These are phyloP conservation scores for Penicillium fimorum DNA, from an alignment of 495 filamentous ascomycete genomes.

Conservation along the genomic window DNA sequence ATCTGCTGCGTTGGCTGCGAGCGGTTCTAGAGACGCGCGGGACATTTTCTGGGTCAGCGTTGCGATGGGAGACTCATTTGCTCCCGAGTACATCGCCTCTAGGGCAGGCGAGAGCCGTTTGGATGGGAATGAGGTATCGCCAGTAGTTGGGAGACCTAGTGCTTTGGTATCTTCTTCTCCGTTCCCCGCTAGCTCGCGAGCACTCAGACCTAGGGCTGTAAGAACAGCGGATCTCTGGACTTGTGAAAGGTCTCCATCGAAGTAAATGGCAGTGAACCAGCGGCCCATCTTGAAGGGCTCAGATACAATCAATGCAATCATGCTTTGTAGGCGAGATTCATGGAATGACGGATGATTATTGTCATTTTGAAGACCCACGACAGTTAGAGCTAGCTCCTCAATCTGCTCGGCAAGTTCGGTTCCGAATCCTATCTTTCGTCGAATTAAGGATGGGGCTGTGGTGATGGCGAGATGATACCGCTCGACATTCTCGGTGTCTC, in stretches of 20 bases:
- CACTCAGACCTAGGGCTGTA: conserved; percentile 74
- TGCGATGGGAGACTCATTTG: conserved; percentile 55
- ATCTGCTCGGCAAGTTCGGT: conserved; percentile 82
- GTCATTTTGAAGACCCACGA: conserved; percentile 79
- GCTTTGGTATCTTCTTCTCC: conserved; percentile 58
- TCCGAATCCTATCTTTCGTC: conserved; percentile 83
- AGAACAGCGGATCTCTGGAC: conserved; percentile 78
- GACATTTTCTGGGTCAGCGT: conserved; percentile 60
- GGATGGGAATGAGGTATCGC: conserved; percentile 64
- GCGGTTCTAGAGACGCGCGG: conserved; percentile 70
- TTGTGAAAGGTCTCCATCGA: conserved; percentile 87
- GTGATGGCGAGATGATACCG: conserved; percentile 74
- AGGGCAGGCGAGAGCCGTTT: conserved; percentile 62
- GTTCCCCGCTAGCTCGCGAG: conserved; percentile 84
- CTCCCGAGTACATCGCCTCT: conserved; percentile 48
- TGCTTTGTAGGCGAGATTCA: conserved; percentile 72
- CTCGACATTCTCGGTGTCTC: conserved; percentile 81
- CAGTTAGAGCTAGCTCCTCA: conserved; percentile 71
- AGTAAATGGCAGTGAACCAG: conserved; percentile 83
- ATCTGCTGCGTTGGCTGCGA: conserved; percentile 67
- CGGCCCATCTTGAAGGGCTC: conserved; percentile 74
- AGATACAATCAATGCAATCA: conserved; percentile 79
- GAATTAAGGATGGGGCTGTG: conserved; percentile 75
- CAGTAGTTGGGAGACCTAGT: conserved; percentile 35
- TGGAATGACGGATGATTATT: conserved; percentile 59